Conservation (phyloP, 108 stramenopile species). For the Fistulifera pelliculosa region DNA sequence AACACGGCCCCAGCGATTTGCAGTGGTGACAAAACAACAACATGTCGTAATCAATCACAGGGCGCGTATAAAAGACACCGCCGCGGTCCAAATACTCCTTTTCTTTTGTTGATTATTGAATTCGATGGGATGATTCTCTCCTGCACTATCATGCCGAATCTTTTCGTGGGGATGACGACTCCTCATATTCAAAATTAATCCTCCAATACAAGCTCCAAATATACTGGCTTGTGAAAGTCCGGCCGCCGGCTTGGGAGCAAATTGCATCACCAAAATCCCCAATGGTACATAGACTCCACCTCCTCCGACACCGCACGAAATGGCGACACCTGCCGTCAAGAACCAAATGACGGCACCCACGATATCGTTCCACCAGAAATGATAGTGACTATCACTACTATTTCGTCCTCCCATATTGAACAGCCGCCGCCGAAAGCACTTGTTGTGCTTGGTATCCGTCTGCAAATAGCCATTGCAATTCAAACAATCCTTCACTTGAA, state of each 20-base stretch:
- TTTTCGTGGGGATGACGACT: conserved; percentile 33
- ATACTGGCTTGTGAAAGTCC: conserved; percentile 58
- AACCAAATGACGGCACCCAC: conserved; percentile 58
- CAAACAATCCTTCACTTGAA: conserved; percentile 23
- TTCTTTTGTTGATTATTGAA: conserved; percentile 18
- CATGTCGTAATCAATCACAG: conserved; percentile 68
- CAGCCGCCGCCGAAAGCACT: conserved; percentile 50
- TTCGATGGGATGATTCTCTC: conserved; percentile 7
- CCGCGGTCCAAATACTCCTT: conserved; percentile 15
- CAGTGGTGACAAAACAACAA: conserved; percentile 58
- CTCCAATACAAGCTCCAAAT: conserved; percentile 57
- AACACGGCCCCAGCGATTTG: conserved; percentile 68
- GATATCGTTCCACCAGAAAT: conserved; percentile 51
- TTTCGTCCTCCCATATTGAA: conserved; percentile 22
- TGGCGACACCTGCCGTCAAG: conserved; percentile 41
- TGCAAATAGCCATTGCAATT: conserved; percentile 28
- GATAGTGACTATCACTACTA: conserved; percentile 29
- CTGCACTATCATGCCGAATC: conserved; percentile 18
- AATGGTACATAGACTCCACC: conserved; percentile 69
- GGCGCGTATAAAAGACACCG: conserved; percentile 45
- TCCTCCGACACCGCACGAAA: conserved; percentile 64
- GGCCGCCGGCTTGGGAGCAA: conserved; percentile 47
- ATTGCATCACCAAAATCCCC: conserved; percentile 48
- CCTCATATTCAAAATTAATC: conserved; percentile 42
- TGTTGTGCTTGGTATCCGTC: conserved; percentile 18